Base-by-base conservation (phyloP, 305 asterid species). In the Plantago rigida region DNA sequence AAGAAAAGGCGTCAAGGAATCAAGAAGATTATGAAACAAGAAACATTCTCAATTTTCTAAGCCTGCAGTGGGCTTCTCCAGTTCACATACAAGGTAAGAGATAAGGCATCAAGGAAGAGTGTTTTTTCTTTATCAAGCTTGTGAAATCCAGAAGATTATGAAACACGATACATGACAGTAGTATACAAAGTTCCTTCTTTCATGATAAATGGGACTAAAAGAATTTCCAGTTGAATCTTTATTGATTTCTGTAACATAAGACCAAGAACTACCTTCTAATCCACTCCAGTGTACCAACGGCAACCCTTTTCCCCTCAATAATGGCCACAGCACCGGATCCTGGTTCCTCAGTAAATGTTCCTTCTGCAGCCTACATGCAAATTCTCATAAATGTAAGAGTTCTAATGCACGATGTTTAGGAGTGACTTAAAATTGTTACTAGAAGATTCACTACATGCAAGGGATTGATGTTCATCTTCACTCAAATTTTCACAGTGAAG, bases 261-360 rank as follows among this genome's bases (percentile, higher is more conserved):
- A 76, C 51, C 60, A 52, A 67, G 26, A 58, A 62, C 57, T 82
- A 93, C 97, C 99, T 89, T 77, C 79, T 75, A 71, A 89, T 82
- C 97, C 99, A 87, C 71, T 93, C 97, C 67, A 89, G 69, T 2
- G 96, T 81, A 75, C 99, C 99, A 66, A 89, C 87, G 49, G 94
- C 82, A 56, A 93, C 96, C 73, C 51, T 84, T 73, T 77, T 83
- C 69, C 73, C 74, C 50, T 82, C 86, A 75, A 89, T 64, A 73
- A 71, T 65, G 66, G 96, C 99, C 54, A 82, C 84, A 7, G 96
- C 99, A 79, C 99, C 97, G 65, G 97, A 93, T 62, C 96, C 99
- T 59, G 99, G 97, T 76, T 93, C 99, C 84, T 93, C 99, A 47
- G 69, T 73, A 66, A 76, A 92, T 68, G 99, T 80, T 74, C 97